Conservation (phyloP, 768 basidiomycete genomes). For the Kwoniella heveanensis region DNA sequence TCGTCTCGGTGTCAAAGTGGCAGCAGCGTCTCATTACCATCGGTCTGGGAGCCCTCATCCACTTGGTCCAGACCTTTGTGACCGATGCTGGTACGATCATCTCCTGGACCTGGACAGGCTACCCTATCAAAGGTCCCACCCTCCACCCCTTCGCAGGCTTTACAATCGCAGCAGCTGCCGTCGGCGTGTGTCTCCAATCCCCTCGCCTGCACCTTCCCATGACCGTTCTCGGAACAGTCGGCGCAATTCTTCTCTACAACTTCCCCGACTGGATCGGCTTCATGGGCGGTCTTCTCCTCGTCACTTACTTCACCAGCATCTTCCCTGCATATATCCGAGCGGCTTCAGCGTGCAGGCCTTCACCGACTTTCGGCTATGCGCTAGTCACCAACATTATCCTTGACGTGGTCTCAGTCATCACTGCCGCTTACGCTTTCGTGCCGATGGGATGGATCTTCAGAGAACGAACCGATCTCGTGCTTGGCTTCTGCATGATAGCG, state of each 20-base stretch:
- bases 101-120: conserved; percentile 91
- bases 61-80: conserved; percentile 71
- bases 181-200: conserved; percentile 59
- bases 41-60: conserved; percentile 59
- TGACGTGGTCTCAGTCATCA: conserved; percentile 72
- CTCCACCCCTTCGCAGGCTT: conserved; percentile 71
- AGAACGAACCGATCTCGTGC: conserved; percentile 72
- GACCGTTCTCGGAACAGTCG: conserved; percentile 59
- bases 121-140: conserved; percentile 70
- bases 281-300: conserved; percentile 63
- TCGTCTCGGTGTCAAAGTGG: background rate
- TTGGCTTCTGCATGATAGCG: conserved; percentile 22
- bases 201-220: conserved; percentile 18
- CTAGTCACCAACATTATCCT: conserved; percentile 67
- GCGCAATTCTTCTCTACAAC: conserved; percentile 64
- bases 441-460: conserved; percentile 74
- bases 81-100: conserved; percentile 76
- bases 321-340: conserved; percentile 63
- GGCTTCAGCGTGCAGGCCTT: conserved; percentile 59
- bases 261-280: conserved; percentile 73
- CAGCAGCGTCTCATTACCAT: conserved; percentile 24
- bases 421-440: conserved; percentile 87
- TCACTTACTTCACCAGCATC: conserved; percentile 68
- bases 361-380: conserved; percentile 63
- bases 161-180: conserved; percentile 66